Conservation (phyloP, 2,329 filamentous ascomycete species). For the Lecanoromycetidae sp. region DNA sequence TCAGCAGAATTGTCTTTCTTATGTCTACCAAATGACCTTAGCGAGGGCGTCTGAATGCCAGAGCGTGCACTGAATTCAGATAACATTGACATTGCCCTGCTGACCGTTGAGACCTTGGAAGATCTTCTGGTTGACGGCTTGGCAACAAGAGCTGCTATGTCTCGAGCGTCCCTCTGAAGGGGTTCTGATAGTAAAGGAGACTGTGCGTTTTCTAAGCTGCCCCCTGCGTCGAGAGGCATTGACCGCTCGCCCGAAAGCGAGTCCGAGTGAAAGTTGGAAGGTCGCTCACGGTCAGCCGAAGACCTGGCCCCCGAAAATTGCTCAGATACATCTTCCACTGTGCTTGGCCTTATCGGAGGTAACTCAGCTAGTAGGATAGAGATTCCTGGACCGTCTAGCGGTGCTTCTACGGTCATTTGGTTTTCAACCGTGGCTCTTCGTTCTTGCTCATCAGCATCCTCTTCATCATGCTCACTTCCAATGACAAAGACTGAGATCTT, state of each 20-base stretch:
- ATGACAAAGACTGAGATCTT: not conserved
- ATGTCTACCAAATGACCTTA: not conserved
- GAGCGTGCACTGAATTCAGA: conserved; percentile 11
- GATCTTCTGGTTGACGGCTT: not conserved
- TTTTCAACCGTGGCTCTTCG: not conserved
- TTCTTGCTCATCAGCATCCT: not conserved
- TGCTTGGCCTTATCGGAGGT: not conserved
- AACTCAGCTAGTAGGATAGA: not conserved
- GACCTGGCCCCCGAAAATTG: not conserved
- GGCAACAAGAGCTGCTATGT: not conserved
- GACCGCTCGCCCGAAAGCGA: not conserved
- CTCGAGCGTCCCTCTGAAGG: not conserved
- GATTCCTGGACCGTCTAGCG: not conserved
- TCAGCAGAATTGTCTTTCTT: conserved; percentile 3
- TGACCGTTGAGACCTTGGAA: conserved; percentile 4
- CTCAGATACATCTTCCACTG: not conserved
- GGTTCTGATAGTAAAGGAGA: conserved; percentile 4
- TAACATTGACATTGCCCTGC: conserved; percentile 13
- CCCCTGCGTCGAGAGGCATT: not conserved
- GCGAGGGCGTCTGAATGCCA: conserved; percentile 1
- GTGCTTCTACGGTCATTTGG: not conserved
- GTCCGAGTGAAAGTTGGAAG: not conserved
- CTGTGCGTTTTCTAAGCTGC: not conserved
- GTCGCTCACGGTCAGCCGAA: not conserved
- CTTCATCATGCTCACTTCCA: not conserved